phyloP scores from a whole-genome alignment of 192 early-diverging fungal genomes.

The Cetraspora pellucida region DNA sequence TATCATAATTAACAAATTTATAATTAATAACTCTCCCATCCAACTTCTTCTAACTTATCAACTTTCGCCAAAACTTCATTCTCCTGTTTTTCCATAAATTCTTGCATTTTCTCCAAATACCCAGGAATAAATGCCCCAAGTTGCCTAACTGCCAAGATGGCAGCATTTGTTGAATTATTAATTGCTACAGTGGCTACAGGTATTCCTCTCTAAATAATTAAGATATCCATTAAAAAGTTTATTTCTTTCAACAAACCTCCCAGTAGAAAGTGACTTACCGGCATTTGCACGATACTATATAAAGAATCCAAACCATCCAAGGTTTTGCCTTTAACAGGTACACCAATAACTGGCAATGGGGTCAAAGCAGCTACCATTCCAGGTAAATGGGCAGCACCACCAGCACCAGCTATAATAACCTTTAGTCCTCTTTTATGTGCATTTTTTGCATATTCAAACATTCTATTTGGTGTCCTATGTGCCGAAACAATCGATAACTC shows the following conservation, averaged over 20 bases:
- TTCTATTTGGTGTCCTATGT: conserved; percentile 91
- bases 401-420: conserved; percentile 97
- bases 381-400: conserved; percentile 97
- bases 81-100: conserved; percentile 84
- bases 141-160: conserved; percentile 89
- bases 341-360: conserved; percentile 96
- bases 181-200: conserved; percentile 99
- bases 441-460: conserved; percentile 89
- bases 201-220: conserved; percentile 78
- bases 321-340: conserved; percentile 89
- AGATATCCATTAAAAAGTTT: not conserved
- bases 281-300: conserved; percentile 99
- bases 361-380: conserved; percentile 99
- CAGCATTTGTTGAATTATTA: conserved; percentile 97
- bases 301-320: conserved; percentile 97
- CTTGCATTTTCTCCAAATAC: conserved; percentile 75
- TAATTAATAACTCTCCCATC: conserved; percentile 78
- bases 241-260: not conserved
- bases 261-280: conserved; percentile 58
- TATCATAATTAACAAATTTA: not conserved
- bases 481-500: conserved; percentile 98
- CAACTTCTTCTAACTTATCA: conserved; percentile 72
- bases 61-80: conserved; percentile 87
- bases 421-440: conserved; percentile 91
- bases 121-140: conserved; percentile 78